Base-by-base conservation (phyloP, 2,329 filamentous ascomycete genomes). In the Fusarium globosum region DNA sequence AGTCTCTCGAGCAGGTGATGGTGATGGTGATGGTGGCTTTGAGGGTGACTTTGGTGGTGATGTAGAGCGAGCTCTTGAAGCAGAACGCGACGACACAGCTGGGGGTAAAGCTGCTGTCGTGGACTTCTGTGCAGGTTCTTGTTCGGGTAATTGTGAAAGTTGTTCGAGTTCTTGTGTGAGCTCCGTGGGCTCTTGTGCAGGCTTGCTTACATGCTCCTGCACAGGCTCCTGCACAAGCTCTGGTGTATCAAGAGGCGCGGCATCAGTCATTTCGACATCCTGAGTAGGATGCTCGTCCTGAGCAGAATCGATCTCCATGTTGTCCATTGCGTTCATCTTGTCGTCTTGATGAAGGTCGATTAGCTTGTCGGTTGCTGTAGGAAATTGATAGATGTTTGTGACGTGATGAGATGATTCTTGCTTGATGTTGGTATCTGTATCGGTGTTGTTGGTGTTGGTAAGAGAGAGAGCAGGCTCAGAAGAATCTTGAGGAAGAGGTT, bases 211-310 rank as follows among this genome's bases (percentile, higher is more conserved):
- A 15, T 11, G 7, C 4, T 35, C 23, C 38, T 38, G 35, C 18
- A 53, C 35, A 30, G n/a, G 23, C n/a, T 58, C 30, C 20, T 51
- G 56, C 9, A 59, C 56, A 51, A 42, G 46, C 51, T 49, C 58
- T 51, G 61, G 42, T 36, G n/a, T 18, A 38, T 49, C 56, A 45
- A 60, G 28, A 36, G 58, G 41, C 39, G 48, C 39, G 26, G 65
- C 51, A 43, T 78, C 72, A 30, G 73, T 33, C 66, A 76, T 77
- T 41, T 74, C 76, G 10, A 68, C 33, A 41, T 76, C 73, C 61
- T 72, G 64, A 20, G 53, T 39, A 28, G 51, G 52, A 23, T 63
- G 56, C n/a, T 69, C 66, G 4, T 68, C 56, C 21, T 71, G 66
- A 28, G 69, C 52, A 16, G 63, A 48, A 45, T 75, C 75, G 41